Evolutionary conservation across 2,329 filamentous ascomycete genomes (phyloP).

Genomic region (Saccharata proteae): DNA sequence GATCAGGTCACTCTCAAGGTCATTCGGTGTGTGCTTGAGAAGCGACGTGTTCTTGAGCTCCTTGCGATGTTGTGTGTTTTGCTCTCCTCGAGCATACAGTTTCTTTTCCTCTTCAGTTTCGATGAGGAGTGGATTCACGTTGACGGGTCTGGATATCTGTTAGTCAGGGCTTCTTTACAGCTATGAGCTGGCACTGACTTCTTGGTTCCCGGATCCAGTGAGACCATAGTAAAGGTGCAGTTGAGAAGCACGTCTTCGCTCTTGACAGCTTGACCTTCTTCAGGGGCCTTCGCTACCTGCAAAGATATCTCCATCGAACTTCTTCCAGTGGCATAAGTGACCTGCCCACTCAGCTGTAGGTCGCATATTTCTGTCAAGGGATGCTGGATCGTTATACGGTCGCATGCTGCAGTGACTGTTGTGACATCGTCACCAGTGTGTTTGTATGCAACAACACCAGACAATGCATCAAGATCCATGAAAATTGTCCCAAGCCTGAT

Average conservation of each 20-base stretch:
- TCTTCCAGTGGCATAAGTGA: conserved; percentile 60
- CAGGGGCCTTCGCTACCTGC: conserved; percentile 56
- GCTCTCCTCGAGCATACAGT: conserved; percentile 50
- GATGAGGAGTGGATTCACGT: conserved; percentile 47
- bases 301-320: conserved; percentile 65
- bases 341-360: conserved; percentile 57
- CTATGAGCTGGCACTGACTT: conserved; percentile 35
- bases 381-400: conserved; percentile 55
- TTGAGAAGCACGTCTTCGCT: conserved; percentile 54
- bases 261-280: conserved; percentile 42
- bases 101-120: conserved; percentile 54
- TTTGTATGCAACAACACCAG: conserved; percentile 65
- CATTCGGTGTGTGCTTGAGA: conserved; percentile 55
- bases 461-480: conserved; percentile 70
- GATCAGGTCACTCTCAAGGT: conserved; percentile 58
- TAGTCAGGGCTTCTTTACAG: conserved; percentile 5
- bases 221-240: conserved; percentile 71
- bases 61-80: conserved; percentile 56
- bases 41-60: conserved; percentile 47
- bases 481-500: conserved; percentile 54
- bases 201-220: conserved; percentile 55
- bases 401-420: conserved; percentile 52
- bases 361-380: conserved; percentile 68
- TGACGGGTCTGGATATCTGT: conserved; percentile 39
- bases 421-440: conserved; percentile 53